Evolutionary conservation across 306 rosid species (phyloP).

Genomic region (Casuarina equisetifolia): DNA sequence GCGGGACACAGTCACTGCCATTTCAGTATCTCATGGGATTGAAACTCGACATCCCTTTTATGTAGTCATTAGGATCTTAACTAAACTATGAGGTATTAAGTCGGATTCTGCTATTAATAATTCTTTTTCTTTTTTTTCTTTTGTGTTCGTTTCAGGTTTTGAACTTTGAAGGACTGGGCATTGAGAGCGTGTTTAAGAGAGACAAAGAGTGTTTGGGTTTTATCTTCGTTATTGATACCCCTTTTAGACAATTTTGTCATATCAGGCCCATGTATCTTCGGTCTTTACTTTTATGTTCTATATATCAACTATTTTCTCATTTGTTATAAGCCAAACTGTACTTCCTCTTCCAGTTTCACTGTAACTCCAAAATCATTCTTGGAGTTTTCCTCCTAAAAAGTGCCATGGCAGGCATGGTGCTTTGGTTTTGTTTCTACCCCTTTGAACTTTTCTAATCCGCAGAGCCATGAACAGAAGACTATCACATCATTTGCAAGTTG

Average conservation of each 20-base stretch:
- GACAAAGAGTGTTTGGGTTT: constrained; percentile 12
- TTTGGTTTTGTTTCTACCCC: constrained; percentile 11
- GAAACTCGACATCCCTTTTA: not conserved
- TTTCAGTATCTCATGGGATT: not conserved
- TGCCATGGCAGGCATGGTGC: constrained; percentile 15
- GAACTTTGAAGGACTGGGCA: constrained; percentile 19
- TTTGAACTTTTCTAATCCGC: constrained; percentile 10
- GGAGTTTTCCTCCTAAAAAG: constrained; percentile 22
- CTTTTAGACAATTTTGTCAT: constrained; percentile 24
- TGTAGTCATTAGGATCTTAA: not conserved
- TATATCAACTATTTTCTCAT: not conserved
- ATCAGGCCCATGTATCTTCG: not conserved
- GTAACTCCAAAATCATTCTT: constrained; percentile 18
- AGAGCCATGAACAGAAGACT: not conserved
- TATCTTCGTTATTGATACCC: not conserved
- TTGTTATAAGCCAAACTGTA: constrained; percentile 16
- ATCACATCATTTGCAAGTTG: not conserved
- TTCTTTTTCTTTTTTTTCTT: not conserved
- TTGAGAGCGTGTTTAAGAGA: not conserved
- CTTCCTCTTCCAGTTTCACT: constrained; percentile 25
- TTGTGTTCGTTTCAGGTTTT: constrained; percentile 27
- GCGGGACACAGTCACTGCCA: not conserved
- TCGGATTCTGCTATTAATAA: not conserved
- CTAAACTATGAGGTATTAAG: not conserved
- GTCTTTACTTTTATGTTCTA: not conserved